phyloP scores from a whole-genome alignment of 495 filamentous ascomycete species.

The Hypoxylon fuscum region DNA sequence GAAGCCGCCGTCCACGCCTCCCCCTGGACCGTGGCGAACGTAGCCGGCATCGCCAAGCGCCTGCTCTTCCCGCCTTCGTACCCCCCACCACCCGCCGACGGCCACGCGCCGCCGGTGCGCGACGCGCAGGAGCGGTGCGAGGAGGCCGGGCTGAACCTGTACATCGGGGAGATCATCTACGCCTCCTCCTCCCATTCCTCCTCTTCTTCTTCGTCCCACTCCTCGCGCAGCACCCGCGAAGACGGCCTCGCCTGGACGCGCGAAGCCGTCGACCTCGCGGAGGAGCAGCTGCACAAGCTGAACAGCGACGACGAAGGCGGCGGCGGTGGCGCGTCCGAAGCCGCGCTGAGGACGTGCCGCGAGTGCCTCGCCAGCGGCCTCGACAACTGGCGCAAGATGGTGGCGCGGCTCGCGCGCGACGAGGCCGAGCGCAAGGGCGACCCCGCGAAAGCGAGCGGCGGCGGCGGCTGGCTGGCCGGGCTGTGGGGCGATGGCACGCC shows the following conservation, averaged over 20 bases:
- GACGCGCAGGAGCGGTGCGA: slow-evolving; percentile 73
- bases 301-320: slow-evolving; percentile 5
- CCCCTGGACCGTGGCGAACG: slow-evolving; percentile 47
- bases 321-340: slow-evolving; percentile 1
- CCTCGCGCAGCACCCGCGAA: slow-evolving; percentile 50
- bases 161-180: slow-evolving; percentile 95
- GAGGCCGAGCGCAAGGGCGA: slow-evolving; percentile 55
- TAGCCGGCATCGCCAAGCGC: slow-evolving; percentile 56
- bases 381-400: slow-evolving; percentile 81
- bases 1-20: slow-evolving; percentile 30
- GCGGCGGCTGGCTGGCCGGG: slow-evolving; percentile 29
- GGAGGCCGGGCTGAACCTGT: slow-evolving; percentile 83
- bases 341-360: slow-evolving; percentile 65
- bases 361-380: slow-evolving; percentile 76
- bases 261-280: slow-evolving; percentile 75
- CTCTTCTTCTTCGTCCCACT: too few relatives aligned
- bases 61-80: slow-evolving; percentile 65
- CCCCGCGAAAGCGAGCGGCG: slow-evolving; percentile 23
- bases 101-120: slow-evolving; percentile 69
- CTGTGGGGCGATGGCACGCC: slow-evolving; percentile 55
- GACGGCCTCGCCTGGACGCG: slow-evolving; percentile 85
- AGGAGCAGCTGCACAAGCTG: slow-evolving; percentile 59
- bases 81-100: slow-evolving; percentile 70
- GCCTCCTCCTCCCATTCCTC: slow-evolving; percentile 55
- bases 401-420: slow-evolving; percentile 63